Conservation (phyloP, 1,284 basidiomycete species). For the Rhodotorula sp. region DNA sequence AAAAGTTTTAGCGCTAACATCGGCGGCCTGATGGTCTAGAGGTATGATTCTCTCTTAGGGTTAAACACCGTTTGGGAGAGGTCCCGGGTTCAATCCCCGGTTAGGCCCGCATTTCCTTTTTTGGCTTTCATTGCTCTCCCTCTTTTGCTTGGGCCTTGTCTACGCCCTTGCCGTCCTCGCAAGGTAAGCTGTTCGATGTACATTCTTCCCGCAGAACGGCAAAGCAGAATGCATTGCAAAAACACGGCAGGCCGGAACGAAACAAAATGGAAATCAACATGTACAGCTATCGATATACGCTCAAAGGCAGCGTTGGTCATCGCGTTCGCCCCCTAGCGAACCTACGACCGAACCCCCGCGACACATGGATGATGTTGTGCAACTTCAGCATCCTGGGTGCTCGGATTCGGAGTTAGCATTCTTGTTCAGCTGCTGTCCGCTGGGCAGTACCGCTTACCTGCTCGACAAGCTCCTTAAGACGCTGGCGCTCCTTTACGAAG, state of each 20-base stretch:
- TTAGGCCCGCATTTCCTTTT: constrained; percentile 12
- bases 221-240: no score
- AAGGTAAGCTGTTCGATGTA: no score
- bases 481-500: not conserved
- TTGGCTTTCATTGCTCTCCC: not conserved
- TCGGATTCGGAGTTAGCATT: not conserved
- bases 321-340: no score
- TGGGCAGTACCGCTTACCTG: not conserved
- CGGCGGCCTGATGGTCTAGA: constrained; percentile 28
- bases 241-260: no score
- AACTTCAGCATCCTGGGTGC: not conserved
- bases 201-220: no score
- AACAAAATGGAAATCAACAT: no score
- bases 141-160: no score
- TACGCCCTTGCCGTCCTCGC: no score
- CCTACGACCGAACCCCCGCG: no score
- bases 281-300: no score
- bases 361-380: no score
- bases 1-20: not conserved
- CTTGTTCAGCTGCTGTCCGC: not conserved
- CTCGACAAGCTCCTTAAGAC: not conserved
- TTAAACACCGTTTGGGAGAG: constrained; percentile 14
- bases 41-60: constrained; percentile 33
- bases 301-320: no score
- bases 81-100: constrained; percentile 34